These are phyloP conservation scores for Seminavis robusta DNA, from an alignment of 108 stramenopile genomes.

Conservation along the genomic window DNA sequence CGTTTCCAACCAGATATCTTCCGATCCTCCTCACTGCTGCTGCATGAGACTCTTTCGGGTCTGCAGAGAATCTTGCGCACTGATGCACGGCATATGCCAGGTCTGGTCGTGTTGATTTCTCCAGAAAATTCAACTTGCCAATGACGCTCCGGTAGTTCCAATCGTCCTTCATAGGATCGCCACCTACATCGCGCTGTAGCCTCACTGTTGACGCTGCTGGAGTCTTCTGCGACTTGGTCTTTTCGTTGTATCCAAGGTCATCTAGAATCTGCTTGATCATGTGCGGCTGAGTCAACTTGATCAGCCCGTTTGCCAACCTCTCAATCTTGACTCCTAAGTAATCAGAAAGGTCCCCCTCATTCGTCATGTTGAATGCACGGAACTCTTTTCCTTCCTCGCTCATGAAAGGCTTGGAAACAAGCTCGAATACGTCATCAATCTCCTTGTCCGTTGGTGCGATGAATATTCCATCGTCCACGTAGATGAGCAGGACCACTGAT, in stretches of 20 bases:
- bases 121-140: slow-evolving; percentile 33
- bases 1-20: slow-evolving; percentile 19
- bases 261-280: slow-evolving; percentile 22
- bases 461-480: slow-evolving; percentile 46
- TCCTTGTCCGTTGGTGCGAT: slow-evolving; percentile 18
- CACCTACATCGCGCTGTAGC: slow-evolving; percentile 2
- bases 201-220: background rate
- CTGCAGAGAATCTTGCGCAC: slow-evolving; percentile 12
- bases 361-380: slow-evolving; percentile 16
- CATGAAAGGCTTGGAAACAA: background rate
- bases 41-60: slow-evolving; percentile 20
- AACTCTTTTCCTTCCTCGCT: too few relatives aligned
- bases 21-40: slow-evolving; percentile 17
- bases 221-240: slow-evolving; percentile 2
- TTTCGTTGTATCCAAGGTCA: slow-evolving; percentile 1
- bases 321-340: slow-evolving; percentile 44
- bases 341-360: slow-evolving; percentile 43
- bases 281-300: slow-evolving; percentile 26
- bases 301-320: background rate
- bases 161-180: background rate
- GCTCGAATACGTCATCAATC: slow-evolving; percentile 22
- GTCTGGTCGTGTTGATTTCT: slow-evolving; percentile 17
- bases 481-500: slow-evolving; percentile 29
- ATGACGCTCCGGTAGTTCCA: slow-evolving; percentile 28
- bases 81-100: slow-evolving; percentile 26